Evolutionary conservation across 306 rosid genomes (phyloP), one percentile per base, ranked within the genome.

Genomic region (Cucurbita ficifolia): DNA sequence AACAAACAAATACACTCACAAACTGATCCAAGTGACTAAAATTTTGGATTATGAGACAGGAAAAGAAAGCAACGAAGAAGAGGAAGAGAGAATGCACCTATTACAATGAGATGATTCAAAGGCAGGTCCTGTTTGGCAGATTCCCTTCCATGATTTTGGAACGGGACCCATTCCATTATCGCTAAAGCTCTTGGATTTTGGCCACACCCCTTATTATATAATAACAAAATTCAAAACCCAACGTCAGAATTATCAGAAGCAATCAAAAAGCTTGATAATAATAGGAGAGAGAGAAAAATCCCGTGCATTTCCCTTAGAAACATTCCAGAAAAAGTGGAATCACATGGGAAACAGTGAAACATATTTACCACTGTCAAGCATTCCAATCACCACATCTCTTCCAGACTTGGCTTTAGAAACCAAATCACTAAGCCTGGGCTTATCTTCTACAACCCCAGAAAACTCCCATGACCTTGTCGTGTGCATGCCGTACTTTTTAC

Each of bases 91-190:
- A 29, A 18, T 19, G 74, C 13, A 88, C 95, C 88, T 86, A 53
- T 86, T 88, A 56, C 95, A 88, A 1, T 81, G 76, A 24, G 89
- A 77, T 19, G 95, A 82, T 67, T 21, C 18, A 64, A 86, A 88
- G 64, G 73, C 86, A 54, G 85, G 81, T 67, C 95, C 95, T 24
- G 79, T 83, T 81, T 86, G 77, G 65, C 95, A 88, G 75, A 80
- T 80, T 79, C 91, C 95, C 53, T 79, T 88, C 95, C 95, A 88
- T 83, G 85, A 84, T 63, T 82, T 77, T 57, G 91, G 95, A 74
- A 86, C 36, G 11, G 89, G 85, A 8, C 79, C 84, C 86, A 88
- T 85, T 21, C 91, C 95, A 83, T 83, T 76, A 72, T 88, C 95
- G 39, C 83, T 83, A 76, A 88, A 88, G 82, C 95, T 88, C 83